Evolutionary conservation across 306 rosid species (phyloP).

Genomic region (Cucumis hystrix): DNA sequence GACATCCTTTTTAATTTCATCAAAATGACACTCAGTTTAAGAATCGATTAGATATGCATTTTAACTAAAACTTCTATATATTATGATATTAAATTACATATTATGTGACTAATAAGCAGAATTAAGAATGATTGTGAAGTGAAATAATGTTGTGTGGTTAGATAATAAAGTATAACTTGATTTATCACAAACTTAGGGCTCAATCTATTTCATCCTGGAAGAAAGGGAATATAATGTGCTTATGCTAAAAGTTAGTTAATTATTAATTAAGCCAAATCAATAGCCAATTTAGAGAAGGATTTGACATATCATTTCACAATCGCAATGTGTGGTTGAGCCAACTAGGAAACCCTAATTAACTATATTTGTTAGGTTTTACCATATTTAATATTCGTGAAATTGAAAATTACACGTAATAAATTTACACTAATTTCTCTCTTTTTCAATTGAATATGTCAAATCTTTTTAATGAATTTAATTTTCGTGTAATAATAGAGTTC

Average conservation of each 20-base stretch:
- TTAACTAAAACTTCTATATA: no score
- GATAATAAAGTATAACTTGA: background rate
- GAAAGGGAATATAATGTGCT: background rate
- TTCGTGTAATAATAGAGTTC: background rate
- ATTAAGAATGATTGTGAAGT: background rate
- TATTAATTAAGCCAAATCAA: background rate
- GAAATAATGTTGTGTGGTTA: background rate
- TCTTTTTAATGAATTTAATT: background rate
- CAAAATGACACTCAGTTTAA: no score
- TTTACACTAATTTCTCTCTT: background rate
- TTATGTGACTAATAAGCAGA: no score
- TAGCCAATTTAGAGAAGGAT: background rate
- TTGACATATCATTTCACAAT: background rate
- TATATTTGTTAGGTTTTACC: background rate
- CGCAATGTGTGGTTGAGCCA: background rate
- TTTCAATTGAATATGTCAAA: background rate
- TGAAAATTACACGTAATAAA: background rate
- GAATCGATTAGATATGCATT: no score
- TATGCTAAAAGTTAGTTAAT: background rate
- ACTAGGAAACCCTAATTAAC: background rate
- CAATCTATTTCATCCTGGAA: background rate
- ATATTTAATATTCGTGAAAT: background rate
- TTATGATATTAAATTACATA: no score
- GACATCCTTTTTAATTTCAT: no score
- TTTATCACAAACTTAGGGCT: background rate